Evolutionary conservation across 106 monocot genomes (phyloP), one percentile per base, ranked within the genome.

Genomic region (Acorus calamus): DNA sequence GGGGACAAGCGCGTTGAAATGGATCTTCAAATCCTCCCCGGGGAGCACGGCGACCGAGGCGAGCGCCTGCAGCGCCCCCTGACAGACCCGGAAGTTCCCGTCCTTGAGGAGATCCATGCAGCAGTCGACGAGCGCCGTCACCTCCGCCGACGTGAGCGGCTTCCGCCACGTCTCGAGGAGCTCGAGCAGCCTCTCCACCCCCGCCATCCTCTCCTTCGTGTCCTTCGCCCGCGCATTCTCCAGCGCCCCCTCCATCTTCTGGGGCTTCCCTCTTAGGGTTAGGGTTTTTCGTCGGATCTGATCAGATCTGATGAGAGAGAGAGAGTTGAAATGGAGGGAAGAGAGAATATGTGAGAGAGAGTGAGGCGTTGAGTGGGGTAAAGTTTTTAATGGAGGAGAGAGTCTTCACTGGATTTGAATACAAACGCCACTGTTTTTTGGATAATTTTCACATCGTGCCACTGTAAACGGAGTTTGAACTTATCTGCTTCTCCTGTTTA

Each of bases 41-140:
- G 96, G 82, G 49, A 98, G 85, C 60, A 91, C 91, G 2, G 88
- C 96, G 2, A 91, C 96, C 3, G 91, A 77, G 4, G 96, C 87
- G 3, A 98, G 69, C 57, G 84, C 91, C 85, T 91, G 96, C 28
- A 98, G 76, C 11, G 83, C 96, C 11, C 96, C 96, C 73, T 98
- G 91, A 2, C 87, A 76, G n/a, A 98, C 91, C 54, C 91, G 72
- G 62, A 98, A 98, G 65, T 98, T 98, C 69, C 66, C 78, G 80
- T 98, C 96, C 74, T 71, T 82, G 54, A 91, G 76, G 46, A 98
- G 96, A 98, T 98, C 91, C 85, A 85, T 76, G 77, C 83, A 98
- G 76, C 76, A 80, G 60, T 98, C 96, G 63, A 98, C 87, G 1
- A 98, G 87, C 2, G 87, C 10, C 0, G 87, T 81, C 11, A 81